These are phyloP conservation scores for Pythium guiyangense DNA, from an alignment of 352 stramenopile species.

Conservation along the genomic window DNA sequence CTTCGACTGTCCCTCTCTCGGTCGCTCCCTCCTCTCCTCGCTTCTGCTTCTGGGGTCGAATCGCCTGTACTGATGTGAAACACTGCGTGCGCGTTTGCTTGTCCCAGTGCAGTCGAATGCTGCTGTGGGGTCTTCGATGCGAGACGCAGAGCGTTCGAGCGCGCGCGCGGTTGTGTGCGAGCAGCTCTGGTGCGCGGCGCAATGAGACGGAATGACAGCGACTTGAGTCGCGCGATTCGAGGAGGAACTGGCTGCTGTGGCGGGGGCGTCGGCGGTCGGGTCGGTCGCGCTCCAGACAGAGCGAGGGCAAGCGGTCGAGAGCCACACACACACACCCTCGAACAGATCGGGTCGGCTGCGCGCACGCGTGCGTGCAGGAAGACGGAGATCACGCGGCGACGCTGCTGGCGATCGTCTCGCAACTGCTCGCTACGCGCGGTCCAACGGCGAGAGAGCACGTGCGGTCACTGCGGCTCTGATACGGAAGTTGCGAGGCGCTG, in stretches of 20 bases:
- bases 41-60: constrained; percentile 1
- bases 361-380: background rate
- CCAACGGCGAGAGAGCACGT: background rate
- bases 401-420: background rate
- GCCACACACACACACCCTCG: background rate
- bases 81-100: too few relatives aligned
- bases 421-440: constrained; percentile 1
- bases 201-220: background rate
- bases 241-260: background rate
- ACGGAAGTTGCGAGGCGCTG: background rate
- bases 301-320: background rate
- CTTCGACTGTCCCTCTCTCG: background rate
- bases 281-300: background rate
- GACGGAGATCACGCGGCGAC: background rate
- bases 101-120: too few relatives aligned
- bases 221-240: background rate
- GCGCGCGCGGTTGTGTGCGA: too few relatives aligned
- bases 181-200: too few relatives aligned
- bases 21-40: background rate
- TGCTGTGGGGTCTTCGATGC: too few relatives aligned
- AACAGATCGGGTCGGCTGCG: background rate
- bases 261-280: too few relatives aligned
- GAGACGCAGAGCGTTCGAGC: too few relatives aligned
- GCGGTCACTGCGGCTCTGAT: background rate
- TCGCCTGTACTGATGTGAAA: background rate